Percentiles rank a stretch among this genome's conserved stretches.
phyloP scores from a whole-genome alignment of 75 land plant species.

The Adiantum capillusveneris region DNA sequence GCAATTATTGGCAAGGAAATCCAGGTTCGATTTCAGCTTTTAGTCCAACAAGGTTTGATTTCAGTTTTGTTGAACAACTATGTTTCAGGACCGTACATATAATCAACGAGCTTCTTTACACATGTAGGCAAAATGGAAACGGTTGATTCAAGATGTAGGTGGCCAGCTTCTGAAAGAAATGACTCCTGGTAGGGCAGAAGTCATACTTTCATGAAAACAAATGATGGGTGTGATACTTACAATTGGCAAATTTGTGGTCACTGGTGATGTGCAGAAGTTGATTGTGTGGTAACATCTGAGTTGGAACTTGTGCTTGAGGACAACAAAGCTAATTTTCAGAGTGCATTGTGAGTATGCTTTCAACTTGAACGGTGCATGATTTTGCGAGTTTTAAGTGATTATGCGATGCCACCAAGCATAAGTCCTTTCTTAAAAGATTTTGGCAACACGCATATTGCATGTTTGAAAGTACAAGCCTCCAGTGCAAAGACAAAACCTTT shows the following conservation, averaged over 20 bases:
- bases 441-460: no score
- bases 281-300: slow-evolving; percentile 58
- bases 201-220: no score
- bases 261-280: slow-evolving; percentile 45
- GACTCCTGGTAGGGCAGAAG: slow-evolving; percentile 11
- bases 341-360: slow-evolving; percentile 46
- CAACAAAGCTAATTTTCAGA: slow-evolving; percentile 36
- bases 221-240: background rate
- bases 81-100: no score
- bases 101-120: background rate
- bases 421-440: no score
- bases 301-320: slow-evolving; percentile 26
- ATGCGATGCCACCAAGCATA: no score
- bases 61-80: no score
- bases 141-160: slow-evolving; percentile 53
- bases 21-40: background rate
- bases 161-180: slow-evolving; percentile 40
- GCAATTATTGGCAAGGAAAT: slow-evolving; percentile 26
- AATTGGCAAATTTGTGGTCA: no score
- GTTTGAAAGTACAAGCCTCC: no score
- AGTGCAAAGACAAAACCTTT: no score
- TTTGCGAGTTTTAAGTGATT: no score
- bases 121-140: slow-evolving; percentile 58
- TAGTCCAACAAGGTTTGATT: no score
- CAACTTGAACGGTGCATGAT: no score